phyloP scores from a whole-genome alignment of 306 rosid species.

The Canavalia gladiata region DNA sequence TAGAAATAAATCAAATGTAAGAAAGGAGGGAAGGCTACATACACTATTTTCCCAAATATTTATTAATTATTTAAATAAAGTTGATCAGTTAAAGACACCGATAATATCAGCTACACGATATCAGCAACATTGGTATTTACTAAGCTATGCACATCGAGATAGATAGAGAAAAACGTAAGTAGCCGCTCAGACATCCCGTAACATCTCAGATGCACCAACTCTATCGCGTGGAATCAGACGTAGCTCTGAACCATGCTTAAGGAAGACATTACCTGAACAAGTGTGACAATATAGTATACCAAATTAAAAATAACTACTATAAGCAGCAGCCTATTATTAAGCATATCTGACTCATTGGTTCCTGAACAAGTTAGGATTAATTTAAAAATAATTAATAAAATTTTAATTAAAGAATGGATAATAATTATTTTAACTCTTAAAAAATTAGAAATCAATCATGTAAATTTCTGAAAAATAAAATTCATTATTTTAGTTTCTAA shows the following conservation, averaged over 20 bases:
- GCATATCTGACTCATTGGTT: not conserved
- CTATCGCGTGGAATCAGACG: conserved; percentile 62
- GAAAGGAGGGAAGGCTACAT: not conserved
- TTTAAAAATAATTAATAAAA: not conserved
- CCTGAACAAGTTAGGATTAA: not conserved
- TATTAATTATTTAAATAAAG: conserved; percentile 31
- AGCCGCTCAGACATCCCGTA: conserved; percentile 17
- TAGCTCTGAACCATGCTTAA: conserved; percentile 56
- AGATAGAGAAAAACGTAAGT: not conserved
- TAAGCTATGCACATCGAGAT: conserved; percentile 12
- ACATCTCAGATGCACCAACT: conserved; percentile 49
- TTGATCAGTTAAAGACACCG: not conserved
- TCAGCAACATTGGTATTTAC: not conserved
- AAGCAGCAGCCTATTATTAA: not conserved
- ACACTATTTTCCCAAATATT: not conserved
- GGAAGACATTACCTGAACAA: conserved; percentile 55
- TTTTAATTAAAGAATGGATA: not conserved
- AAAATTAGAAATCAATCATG: no score
- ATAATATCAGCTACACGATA: conserved; percentile 16
- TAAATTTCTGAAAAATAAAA: no score
- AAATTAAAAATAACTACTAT: not conserved
- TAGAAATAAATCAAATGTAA: not conserved
- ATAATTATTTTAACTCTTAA: no score
- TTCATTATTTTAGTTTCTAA: no score
- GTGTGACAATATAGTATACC: not conserved